These are phyloP conservation scores for Metschnikowia amazonensis DNA, from an alignment of 805 yeast species.

Conservation along the genomic window DNA sequence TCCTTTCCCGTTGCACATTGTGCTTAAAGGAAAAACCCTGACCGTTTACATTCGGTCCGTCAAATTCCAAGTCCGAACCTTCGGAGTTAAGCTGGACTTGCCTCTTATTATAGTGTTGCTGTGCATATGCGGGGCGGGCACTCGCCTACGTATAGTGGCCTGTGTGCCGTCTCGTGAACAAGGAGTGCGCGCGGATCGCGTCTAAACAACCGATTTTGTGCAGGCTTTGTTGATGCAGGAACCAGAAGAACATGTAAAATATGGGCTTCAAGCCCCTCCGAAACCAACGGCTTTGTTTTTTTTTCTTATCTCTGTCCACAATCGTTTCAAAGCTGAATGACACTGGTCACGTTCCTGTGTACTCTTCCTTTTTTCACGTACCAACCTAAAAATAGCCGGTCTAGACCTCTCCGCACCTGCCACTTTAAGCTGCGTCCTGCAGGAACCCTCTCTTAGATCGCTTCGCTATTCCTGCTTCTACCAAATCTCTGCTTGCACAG, in stretches of 20 bases:
- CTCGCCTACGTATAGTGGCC: not conserved
- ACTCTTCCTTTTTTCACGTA: no score
- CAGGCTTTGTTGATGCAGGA: constrained; percentile 2
- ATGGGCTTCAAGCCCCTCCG: not conserved
- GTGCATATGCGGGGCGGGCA: constrained; percentile 3
- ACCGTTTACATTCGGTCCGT: not conserved
- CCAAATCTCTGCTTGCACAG: constrained; percentile 2
- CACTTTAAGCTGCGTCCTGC: constrained; percentile 3
- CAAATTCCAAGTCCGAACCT: not conserved
- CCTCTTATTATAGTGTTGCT: not conserved
- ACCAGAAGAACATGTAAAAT: not conserved
- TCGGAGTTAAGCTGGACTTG: not conserved
- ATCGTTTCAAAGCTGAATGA: not conserved
- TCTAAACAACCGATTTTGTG: constrained; percentile 1
- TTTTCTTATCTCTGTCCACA: not conserved
- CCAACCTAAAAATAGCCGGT: not conserved
- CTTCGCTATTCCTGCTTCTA: constrained; percentile 4
- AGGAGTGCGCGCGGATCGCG: constrained; percentile 1
- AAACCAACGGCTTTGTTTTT: not conserved
- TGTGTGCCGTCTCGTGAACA: not conserved
- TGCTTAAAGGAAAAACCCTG: no score
- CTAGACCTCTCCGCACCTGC: constrained; percentile 5
- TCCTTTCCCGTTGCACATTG: not conserved
- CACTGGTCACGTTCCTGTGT: no score
- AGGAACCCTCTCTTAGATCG: constrained; percentile 1